Conservation (phyloP, 2,329 filamentous ascomycete genomes). For the Ophiostoma sp. region DNA sequence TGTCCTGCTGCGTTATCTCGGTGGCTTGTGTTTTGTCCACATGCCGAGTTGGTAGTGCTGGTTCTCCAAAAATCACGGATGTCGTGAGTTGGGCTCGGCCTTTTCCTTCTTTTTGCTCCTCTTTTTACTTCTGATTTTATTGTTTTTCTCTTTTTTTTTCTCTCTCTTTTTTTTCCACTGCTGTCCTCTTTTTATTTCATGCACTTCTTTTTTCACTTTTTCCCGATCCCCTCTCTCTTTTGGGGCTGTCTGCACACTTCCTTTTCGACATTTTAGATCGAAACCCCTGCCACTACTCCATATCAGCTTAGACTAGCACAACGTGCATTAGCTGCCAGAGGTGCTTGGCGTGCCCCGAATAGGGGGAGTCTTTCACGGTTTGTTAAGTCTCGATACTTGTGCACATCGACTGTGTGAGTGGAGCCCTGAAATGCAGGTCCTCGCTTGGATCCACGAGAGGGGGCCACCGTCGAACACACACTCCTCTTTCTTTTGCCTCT, state of each 20-base stretch:
- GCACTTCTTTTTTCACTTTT: not conserved
- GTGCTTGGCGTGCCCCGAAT: not conserved
- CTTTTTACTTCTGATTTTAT: not conserved
- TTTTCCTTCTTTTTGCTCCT: not conserved
- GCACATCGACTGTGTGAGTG: conserved; percentile 6
- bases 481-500: not conserved
- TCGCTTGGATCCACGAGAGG: conserved; percentile 2
- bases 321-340: not conserved
- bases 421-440: conserved; percentile 1
- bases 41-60: not conserved
- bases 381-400: conserved; percentile 9
- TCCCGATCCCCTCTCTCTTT: not conserved
- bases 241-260: not conserved
- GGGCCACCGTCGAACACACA: not conserved
- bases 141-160: not conserved
- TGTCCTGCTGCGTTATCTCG: not conserved
- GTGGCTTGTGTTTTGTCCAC: not conserved
- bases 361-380: not conserved
- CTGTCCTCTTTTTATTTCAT: not conserved
- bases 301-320: conserved; percentile 9
- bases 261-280: not conserved
- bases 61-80: not conserved
- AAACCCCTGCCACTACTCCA: conserved; percentile 14
- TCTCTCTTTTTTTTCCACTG: not conserved
- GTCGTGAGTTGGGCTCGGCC: not conserved